Percentiles rank a stretch among this genome's conserved stretches.
These are phyloP conservation scores for Cymbopogon flexuosus DNA, from an alignment of 202 grass and related monocot genomes.

Conservation along the genomic window DNA sequence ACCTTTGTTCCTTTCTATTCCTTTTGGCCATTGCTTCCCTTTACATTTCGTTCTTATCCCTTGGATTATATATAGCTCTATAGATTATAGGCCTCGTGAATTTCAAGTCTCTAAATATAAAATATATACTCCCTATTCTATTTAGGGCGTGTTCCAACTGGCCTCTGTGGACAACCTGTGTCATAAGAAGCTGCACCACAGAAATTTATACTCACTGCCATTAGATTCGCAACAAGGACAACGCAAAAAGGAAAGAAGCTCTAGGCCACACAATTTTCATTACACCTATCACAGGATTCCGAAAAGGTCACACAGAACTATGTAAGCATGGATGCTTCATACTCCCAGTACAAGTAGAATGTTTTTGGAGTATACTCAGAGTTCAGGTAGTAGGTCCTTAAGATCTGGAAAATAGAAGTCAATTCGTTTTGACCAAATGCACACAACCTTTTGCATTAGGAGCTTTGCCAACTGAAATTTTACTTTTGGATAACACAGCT, in stretches of 20 bases:
- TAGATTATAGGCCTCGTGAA: background rate
- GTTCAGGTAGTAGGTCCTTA: background rate
- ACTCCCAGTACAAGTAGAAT: background rate
- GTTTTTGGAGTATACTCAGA: background rate
- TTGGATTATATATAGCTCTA: background rate
- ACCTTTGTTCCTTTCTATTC: constrained; percentile 1
- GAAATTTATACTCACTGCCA: background rate
- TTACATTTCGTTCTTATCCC: constrained; percentile 6
- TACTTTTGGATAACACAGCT: background rate
- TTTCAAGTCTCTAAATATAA: background rate
- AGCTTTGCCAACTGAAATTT: background rate
- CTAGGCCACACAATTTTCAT: background rate
- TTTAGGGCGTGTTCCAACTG: background rate
- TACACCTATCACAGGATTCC: background rate
- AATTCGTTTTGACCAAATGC: background rate
- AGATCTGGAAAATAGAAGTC: background rate
- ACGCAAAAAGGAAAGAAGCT: background rate
- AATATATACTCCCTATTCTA: background rate
- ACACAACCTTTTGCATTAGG: background rate
- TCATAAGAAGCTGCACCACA: background rate
- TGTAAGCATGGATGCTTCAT: background rate
- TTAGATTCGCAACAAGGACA: background rate
- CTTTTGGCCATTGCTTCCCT: background rate
- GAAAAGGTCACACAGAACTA: background rate
- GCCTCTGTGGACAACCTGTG: background rate